phyloP scores from a whole-genome alignment of 2,329 filamentous ascomycete genomes.

The Fusarium nygamai region DNA sequence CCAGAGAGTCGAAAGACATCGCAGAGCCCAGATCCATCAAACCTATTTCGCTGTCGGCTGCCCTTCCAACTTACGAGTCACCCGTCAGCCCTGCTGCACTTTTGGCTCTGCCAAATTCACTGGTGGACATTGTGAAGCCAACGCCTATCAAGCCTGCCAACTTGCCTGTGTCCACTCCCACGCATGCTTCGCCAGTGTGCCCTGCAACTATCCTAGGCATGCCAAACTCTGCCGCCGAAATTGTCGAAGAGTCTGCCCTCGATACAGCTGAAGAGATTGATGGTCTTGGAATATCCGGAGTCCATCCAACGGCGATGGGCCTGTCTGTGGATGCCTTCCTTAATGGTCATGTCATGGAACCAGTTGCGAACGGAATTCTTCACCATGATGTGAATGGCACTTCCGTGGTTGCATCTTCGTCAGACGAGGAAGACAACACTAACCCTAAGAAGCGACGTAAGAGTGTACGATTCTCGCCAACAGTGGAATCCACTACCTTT shows the following conservation, averaged over 20 bases:
- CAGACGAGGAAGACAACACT: slow-evolving; percentile 30
- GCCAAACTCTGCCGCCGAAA: slow-evolving; percentile 58
- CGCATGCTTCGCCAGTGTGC: slow-evolving; percentile 53
- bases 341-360: not conserved
- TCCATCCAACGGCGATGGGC: not conserved
- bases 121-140: slow-evolving; percentile 16
- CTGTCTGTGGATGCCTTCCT: slow-evolving; percentile 12
- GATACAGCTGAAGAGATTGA: not conserved
- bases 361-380: not conserved
- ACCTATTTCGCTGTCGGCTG: not conserved
- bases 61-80: slow-evolving; percentile 29
- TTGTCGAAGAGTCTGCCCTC: not conserved
- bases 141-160: not conserved
- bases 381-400: slow-evolving; percentile 7
- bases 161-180: not conserved
- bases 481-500: slow-evolving; percentile 72
- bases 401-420: slow-evolving; percentile 21
- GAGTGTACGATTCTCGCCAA: slow-evolving; percentile 76
- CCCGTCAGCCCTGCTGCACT: slow-evolving; percentile 59
- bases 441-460: slow-evolving; percentile 60
- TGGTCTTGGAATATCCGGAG: slow-evolving; percentile 4
- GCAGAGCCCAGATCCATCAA: not conserved
- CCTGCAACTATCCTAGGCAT: slow-evolving; percentile 59
- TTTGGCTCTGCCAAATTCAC: slow-evolving; percentile 66
- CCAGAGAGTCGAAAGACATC: slow-evolving; percentile 5